Conservation (phyloP, 2,329 filamentous ascomycete genomes). For the Macroventuria anomochaeta region DNA sequence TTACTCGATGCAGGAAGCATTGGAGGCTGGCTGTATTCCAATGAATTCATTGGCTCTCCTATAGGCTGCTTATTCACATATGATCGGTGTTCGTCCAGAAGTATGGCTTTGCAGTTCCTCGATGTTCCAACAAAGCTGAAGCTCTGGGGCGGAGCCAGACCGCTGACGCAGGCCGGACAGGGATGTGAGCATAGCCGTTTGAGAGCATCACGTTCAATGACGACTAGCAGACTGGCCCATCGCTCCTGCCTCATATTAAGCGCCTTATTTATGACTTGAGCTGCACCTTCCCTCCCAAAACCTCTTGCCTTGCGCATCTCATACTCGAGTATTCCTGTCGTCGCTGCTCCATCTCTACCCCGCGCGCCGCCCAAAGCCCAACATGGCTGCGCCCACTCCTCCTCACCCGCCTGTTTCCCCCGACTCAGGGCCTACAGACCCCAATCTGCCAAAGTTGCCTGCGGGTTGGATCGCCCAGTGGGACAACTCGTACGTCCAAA, state of each 20-base stretch:
- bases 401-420: conserved; percentile 47
- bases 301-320: neutral
- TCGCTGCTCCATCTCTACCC: conserved; percentile 11
- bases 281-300: neutral
- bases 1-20: neutral
- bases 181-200: conserved; percentile 15
- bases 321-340: conserved; percentile 4
- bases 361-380: conserved; percentile 10
- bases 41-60: neutral
- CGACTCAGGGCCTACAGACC: conserved; percentile 49
- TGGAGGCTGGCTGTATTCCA: neutral
- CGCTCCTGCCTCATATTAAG: conserved; percentile 16
- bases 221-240: conserved; percentile 26
- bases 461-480: conserved; percentile 51
- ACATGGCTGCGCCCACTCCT: conserved; percentile 47
- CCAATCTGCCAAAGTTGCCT: conserved; percentile 47
- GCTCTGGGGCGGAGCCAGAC: conserved; percentile 12
- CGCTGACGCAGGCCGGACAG: conserved; percentile 15
- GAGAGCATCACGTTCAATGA: conserved; percentile 21
- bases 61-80: neutral
- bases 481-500: conserved; percentile 44
- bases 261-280: conserved; percentile 2
- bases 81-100: conserved; percentile 2
- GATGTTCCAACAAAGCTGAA: conserved; percentile 18
- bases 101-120: conserved; percentile 6